Evolutionary conservation across 164 flowering plant species (phyloP).

Genomic region (Aristolochia contorta): DNA sequence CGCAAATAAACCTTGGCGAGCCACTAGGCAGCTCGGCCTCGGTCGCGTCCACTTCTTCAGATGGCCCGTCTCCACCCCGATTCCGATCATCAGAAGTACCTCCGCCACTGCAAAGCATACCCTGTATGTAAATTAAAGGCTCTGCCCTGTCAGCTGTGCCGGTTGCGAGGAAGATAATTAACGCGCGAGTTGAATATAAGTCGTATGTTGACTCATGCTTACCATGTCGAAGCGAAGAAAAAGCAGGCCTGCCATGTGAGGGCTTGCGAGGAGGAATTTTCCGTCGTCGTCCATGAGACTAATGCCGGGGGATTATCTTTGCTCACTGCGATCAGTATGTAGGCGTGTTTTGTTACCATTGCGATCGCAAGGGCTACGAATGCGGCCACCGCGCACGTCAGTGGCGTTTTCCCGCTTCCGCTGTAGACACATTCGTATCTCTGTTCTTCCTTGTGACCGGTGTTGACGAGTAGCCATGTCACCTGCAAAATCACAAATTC

Average conservation of each 20-base stretch:
- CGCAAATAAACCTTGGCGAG: constrained; percentile 52
- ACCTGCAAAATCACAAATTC: constrained; percentile 23
- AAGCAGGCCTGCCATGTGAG: constrained; percentile 60
- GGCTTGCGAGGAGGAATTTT: constrained; percentile 26
- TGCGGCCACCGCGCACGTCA: constrained; percentile 47
- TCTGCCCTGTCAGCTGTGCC: too few relatives aligned
- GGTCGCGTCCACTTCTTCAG: constrained; percentile 48
- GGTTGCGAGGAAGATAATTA: not conserved
- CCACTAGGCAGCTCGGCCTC: constrained; percentile 40
- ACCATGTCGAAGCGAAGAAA: too few relatives aligned
- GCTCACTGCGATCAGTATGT: constrained; percentile 49
- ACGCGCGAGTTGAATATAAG: too few relatives aligned
- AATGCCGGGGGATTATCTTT: constrained; percentile 34
- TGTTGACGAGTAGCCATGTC: constrained; percentile 29
- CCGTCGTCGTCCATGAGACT: constrained; percentile 46
- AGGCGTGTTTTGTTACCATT: constrained; percentile 57
- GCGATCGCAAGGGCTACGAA: constrained; percentile 53
- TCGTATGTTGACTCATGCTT: constrained; percentile 4
- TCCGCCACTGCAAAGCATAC: constrained; percentile 65
- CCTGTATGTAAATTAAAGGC: too few relatives aligned
- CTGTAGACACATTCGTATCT: constrained; percentile 48
- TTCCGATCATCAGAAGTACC: constrained; percentile 57
- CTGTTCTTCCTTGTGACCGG: constrained; percentile 12
- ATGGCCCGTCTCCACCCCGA: constrained; percentile 86
- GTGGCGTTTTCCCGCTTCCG: constrained; percentile 59